Evolutionary conservation across 306 rosid genomes (phyloP), one percentile per base, ranked within the genome.

Genomic region (Rubus parviflorus): DNA sequence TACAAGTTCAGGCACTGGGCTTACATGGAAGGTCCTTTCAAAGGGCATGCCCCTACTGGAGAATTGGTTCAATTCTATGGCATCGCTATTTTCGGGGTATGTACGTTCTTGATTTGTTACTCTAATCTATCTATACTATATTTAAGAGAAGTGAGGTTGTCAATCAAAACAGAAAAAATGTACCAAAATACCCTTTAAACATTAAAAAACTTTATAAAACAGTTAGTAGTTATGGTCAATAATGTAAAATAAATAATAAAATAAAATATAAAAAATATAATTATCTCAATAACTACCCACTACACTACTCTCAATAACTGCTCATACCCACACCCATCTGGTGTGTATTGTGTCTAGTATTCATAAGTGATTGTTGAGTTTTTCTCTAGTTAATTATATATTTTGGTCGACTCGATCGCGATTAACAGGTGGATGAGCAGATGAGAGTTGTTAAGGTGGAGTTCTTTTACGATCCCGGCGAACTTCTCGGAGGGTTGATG

Each of bases 1-100:
- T 90, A 80, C 87, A 88, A 90, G 73, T 90, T 90, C 75, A 81
- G 96, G 77, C 96, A 90, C 67, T 90, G 96, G 96, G 88, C 89
- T 25, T 88, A 70, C 75, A 88, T 86, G 92, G 96, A 90, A 45
- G 96, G 96, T 60, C 91, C 96, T 82, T 89, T 85, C 91, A 87
- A 89, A 72, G 90, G 83, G 43, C 87, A 82, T 41, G 85, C 87
- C 22, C 87, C 96, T 3, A 88, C 92, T 6, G 92, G 89, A 12
- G 75, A 90, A 10, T 15, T 53, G 60, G 49, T 88, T 79, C 79
- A 90, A 23, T 6, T 90, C 20, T 83, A 14, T 80, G 92, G 95
- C 17, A 88, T 88, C 52, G 81, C 82, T 47, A 83, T 81, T 77
- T 90, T 81, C 75, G 80, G 81, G 88, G 94, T 84, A 69, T 25